Evolutionary conservation across 768 basidiomycete genomes (phyloP), one percentile per base, ranked within the genome.

Genomic region (Lactarius sp.): DNA sequence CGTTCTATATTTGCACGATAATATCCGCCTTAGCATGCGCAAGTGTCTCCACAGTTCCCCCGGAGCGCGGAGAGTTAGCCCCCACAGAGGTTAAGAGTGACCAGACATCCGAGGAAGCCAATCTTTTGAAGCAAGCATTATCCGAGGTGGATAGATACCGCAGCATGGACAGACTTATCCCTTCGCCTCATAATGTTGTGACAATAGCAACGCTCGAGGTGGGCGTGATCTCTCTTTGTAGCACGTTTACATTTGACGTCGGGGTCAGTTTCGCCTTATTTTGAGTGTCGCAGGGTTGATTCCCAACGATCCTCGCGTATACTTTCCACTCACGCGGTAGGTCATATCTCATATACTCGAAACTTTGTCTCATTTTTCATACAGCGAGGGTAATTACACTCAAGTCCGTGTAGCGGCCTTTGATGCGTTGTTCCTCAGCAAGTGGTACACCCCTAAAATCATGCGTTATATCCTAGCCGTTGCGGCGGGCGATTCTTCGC

Each of bases 401-500:
- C 88, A 92, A 71, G 91, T 99, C 51, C 88, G 97, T 52, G 83
- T 93, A 51, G 87, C 91, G 4, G 96, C 97, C 4, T 97, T 99
- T 69, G 97, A 99, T 74, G 91, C 92, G 39, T 80, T 98, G 10
- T 87, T 96, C 79, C 76, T 94, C 72, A 88, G 88, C 61, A 87
- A 93, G 75, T 89, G 94, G 93, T 87, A 92, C 72, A 81, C 87
- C 2, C 86, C 86, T 41, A 83, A 85, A 70, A 85, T 95, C 69
- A 90, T 92, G 84, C 84, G 85, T 14, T 98, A 98, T 71, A 79
- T 98, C 66, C 80, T 96, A 54, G 83, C 91, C 10, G 88, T 97
- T 61, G 86, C 96, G 77, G 84, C 87, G 8, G 82, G 87, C 70
- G 97, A 99, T 71, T 80, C 88, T 9, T 98, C 92, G 2, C 85